These are phyloP conservation scores for Zoysia matrella DNA, from an alignment of 202 grass and related monocot species.

Conservation along the genomic window DNA sequence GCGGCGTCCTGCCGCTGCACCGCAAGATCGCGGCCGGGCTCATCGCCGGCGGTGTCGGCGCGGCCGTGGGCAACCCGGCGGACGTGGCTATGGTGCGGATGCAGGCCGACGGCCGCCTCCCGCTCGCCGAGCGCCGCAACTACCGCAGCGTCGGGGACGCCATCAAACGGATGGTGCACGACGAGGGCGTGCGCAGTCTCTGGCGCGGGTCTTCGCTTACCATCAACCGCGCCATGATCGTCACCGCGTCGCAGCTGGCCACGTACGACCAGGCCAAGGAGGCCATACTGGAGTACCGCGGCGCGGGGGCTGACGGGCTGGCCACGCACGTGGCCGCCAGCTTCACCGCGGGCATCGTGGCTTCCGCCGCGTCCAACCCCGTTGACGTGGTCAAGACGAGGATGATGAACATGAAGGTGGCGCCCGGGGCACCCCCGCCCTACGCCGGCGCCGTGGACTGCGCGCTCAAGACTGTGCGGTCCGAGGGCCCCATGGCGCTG, in stretches of 20 bases:
- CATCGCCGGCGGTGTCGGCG: conserved; percentile 83
- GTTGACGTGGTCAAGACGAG: conserved; percentile 94
- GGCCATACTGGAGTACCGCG: conserved; percentile 62
- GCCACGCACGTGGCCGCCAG: conserved; percentile 85
- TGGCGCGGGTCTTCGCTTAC: conserved; percentile 88
- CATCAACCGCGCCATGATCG: conserved; percentile 95
- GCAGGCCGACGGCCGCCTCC: conserved; percentile 92
- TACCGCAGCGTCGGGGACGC: conserved; percentile 80
- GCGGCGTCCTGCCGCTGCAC: conserved; percentile 67
- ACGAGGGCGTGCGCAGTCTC: conserved; percentile 79
- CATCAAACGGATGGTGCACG: conserved; percentile 63
- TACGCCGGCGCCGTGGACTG: conserved; percentile 95
- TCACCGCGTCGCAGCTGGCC: conserved; percentile 85
- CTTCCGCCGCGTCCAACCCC: conserved; percentile 79
- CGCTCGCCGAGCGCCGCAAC: conserved; percentile 75
- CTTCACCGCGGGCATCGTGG: conserved; percentile 78
- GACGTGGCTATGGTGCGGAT: conserved; percentile 99
- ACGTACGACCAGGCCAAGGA: conserved; percentile 96
- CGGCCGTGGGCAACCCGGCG: conserved; percentile 90
- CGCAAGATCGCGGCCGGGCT: conserved; percentile 80
- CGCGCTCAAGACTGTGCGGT: conserved; percentile 81
- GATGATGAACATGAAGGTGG: conserved; percentile 99
- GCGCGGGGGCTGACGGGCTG: conserved; percentile 55
- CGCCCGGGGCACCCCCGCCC: conserved; percentile 61
- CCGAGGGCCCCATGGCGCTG: conserved; percentile 84